phyloP scores from a whole-genome alignment of 78 protist genomes.

The Fonticula alba region DNA sequence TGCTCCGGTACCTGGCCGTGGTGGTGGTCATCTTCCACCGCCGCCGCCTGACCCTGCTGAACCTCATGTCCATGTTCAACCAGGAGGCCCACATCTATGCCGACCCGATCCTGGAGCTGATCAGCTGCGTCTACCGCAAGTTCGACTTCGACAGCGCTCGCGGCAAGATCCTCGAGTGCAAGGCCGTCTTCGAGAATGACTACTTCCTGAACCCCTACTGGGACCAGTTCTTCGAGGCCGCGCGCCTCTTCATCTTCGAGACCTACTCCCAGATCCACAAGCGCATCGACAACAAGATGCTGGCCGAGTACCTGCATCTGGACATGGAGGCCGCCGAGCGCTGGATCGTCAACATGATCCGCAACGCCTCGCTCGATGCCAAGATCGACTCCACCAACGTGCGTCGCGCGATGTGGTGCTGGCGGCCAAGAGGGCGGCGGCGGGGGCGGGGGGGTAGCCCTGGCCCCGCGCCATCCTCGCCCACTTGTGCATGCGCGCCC shows the following conservation, averaged over 20 bases:
- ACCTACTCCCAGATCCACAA: conserved; percentile 70
- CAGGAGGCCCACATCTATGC: conserved; percentile 37
- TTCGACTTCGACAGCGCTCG: conserved; percentile 73
- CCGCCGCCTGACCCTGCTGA: conserved; percentile 25
- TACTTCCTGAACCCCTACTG: conserved; percentile 32
- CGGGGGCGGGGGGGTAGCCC: too few relatives aligned
- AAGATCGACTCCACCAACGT: conserved; percentile 50
- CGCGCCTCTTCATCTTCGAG: conserved; percentile 69
- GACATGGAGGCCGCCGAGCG: conserved; percentile 45
- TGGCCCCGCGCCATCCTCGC: too few relatives aligned
- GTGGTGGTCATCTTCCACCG: conserved; percentile 53
- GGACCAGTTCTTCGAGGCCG: conserved; percentile 59
- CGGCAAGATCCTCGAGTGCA: conserved; percentile 43
- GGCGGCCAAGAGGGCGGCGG: too few relatives aligned
- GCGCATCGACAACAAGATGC: conserved; percentile 48
- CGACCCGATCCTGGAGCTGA: conserved; percentile 65
- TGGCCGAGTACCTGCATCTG: conserved; percentile 55
- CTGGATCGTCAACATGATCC: conserved; percentile 74
- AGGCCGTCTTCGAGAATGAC: conserved; percentile 50
- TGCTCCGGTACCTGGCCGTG: conserved; percentile 61
- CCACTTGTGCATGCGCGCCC: too few relatives aligned
- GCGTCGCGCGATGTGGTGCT: too few relatives aligned
- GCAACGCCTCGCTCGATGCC: conserved; percentile 58
- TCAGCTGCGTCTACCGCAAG: conserved; percentile 44
- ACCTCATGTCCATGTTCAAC: conserved; percentile 23